These are phyloP conservation scores for Candida wancherniae DNA, from an alignment of 805 yeast species.

Conservation along the genomic window DNA sequence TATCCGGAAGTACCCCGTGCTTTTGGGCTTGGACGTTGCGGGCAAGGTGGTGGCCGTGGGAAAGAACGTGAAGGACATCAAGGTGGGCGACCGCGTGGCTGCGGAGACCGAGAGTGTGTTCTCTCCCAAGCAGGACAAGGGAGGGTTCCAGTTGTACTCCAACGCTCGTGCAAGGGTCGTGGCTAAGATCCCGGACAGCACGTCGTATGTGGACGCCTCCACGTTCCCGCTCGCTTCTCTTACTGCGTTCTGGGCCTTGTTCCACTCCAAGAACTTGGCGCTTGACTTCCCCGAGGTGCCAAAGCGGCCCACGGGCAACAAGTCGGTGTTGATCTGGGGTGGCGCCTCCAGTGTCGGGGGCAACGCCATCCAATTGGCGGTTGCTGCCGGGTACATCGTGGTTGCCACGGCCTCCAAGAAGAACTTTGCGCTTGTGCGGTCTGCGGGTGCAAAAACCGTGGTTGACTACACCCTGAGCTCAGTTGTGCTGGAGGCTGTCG, in stretches of 20 bases:
- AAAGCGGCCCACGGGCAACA: conserved; percentile 1
- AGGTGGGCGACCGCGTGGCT: conserved; percentile 8
- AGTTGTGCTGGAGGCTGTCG: conserved; percentile 3
- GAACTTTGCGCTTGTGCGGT: conserved; percentile 4
- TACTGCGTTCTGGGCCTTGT: conserved; percentile 7
- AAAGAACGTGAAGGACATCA: conserved; percentile 1
- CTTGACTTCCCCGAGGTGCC: conserved; percentile 6
- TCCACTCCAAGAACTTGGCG: conserved; percentile 5
- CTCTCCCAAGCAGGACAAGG: conserved; percentile 10
- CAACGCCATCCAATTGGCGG: conserved; percentile 11
- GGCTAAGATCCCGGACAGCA: conserved; percentile 4
- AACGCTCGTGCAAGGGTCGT: conserved; percentile 6
- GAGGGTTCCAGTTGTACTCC: conserved; percentile 10
- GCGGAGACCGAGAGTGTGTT: conserved; percentile 10
- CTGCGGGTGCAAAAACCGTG: conserved; percentile 7
- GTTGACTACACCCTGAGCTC: conserved; percentile 6
- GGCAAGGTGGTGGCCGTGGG: conserved; percentile 8
- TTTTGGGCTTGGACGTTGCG: conserved; percentile 10
- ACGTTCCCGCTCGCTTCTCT: conserved; percentile 7
- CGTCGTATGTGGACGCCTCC: conserved; percentile 8
- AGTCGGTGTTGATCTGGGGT: conserved; percentile 11
- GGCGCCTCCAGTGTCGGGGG: conserved; percentile 12
- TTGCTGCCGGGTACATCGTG: conserved; percentile 10
- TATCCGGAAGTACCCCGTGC: conserved; percentile 6
- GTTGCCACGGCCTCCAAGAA: conserved; percentile 8